Percentiles rank a stretch among this genome's conserved stretches.
phyloP scores from a whole-genome alignment of 768 basidiomycete genomes.

The Tylopilus plumbeoviolaceoides region DNA sequence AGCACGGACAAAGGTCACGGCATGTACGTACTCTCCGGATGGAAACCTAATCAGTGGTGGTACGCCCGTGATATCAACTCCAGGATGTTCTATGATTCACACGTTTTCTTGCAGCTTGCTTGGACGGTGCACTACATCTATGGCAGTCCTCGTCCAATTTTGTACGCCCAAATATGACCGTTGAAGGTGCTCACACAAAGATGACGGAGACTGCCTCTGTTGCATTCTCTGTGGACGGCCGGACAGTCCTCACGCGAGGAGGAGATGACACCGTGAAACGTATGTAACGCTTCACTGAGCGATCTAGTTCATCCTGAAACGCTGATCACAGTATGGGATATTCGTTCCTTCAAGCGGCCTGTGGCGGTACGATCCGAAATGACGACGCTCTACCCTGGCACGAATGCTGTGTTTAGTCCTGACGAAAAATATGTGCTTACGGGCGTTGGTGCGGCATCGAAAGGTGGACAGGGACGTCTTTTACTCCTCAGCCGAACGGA shows the following conservation, averaged over 20 bases:
- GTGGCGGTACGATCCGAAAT: conserved; percentile 61
- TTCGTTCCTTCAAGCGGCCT: conserved; percentile 88
- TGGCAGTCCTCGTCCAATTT: conserved; percentile 94
- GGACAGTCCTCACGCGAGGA: conserved; percentile 81
- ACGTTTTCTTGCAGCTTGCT: conserved; percentile 53
- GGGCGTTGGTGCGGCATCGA: conserved; percentile 65
- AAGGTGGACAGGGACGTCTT: conserved; percentile 66
- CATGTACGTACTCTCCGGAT: conserved; percentile 85
- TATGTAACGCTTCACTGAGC: conserved; percentile 41
- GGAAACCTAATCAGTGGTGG: conserved; percentile 89
- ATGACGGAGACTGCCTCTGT: conserved; percentile 84
- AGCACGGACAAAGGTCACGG: conserved; percentile 84
- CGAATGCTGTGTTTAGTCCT: conserved; percentile 94
- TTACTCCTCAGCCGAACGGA: conserved; percentile 69
- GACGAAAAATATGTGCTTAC: conserved; percentile 89
- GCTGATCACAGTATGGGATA: conserved; percentile 78
- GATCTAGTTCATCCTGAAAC: conserved; percentile 1
- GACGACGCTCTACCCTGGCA: conserved; percentile 81
- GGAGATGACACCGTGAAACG: conserved; percentile 95
- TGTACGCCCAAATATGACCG: conserved; percentile 80
- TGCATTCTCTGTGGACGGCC: conserved; percentile 84
- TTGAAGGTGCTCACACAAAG: conserved; percentile 86
- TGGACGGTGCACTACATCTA: conserved; percentile 90
- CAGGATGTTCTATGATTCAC: not conserved
- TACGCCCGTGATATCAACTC: conserved; percentile 34